Evolutionary conservation across 805 yeast genomes (phyloP).

Genomic region (Wickerhamomyces xylosicus): DNA sequence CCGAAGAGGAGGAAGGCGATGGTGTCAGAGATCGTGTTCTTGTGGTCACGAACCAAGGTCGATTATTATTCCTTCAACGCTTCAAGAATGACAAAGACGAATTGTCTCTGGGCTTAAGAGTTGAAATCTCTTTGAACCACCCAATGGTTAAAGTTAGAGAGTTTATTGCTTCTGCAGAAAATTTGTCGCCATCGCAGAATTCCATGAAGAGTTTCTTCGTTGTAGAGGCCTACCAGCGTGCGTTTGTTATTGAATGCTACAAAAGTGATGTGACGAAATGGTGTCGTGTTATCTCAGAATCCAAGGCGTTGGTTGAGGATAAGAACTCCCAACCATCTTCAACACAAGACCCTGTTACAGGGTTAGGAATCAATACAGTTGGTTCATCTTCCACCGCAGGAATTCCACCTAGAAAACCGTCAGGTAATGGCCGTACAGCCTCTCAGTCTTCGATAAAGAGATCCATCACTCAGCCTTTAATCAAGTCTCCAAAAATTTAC

Average conservation of each 20-base stretch:
- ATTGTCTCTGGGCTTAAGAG: conserved; percentile 29
- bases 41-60: conserved; percentile 30
- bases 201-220: conserved; percentile 29
- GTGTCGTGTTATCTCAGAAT: conserved; percentile 43
- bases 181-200: conserved; percentile 20
- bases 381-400: conserved; percentile 14
- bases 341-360: conserved; percentile 21
- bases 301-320: conserved; percentile 39
- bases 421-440: neutral
- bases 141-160: conserved; percentile 50
- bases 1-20: conserved; percentile 40
- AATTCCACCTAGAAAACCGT: conserved; percentile 1
- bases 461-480: neutral
- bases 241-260: conserved; percentile 49
- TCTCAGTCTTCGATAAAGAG: neutral
- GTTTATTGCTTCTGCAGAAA: conserved; percentile 30
- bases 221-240: conserved; percentile 40
- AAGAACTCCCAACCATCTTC: conserved; percentile 21
- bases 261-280: conserved; percentile 41
- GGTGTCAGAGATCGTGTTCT: conserved; percentile 52
- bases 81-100: conserved; percentile 18
- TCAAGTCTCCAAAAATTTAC: neutral
- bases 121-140: conserved; percentile 45
- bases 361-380: conserved; percentile 25
- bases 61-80: neutral